Base-by-base conservation (phyloP, 2,329 filamentous ascomycete genomes). In the Pestalotiopsis sp. region DNA sequence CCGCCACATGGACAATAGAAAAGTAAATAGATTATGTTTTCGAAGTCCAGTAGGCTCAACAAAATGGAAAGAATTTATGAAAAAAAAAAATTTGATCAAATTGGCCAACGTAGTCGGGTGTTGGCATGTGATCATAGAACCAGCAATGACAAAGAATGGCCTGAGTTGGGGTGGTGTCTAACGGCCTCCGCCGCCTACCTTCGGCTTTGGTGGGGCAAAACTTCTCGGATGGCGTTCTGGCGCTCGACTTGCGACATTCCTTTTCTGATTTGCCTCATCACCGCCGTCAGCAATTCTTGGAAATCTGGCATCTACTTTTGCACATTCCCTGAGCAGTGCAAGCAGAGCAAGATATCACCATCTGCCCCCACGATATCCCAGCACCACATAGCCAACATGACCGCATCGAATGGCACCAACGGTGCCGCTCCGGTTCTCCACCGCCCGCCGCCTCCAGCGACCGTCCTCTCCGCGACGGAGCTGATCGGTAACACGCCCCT, bases 401-500 rank as follows among this genome's bases (percentile, higher is more conserved):
- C 70, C 17, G 61, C 69, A 27, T 68, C 68, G 7, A 69, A 70
- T 63, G 72, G 71, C 70, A 72, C 72, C 66, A 69, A 72, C 36
- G 71, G 75, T 71, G 71, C 69, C 69, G n/a, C 64, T 52, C 38
- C 61, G 38, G 59, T 76, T 31, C 75, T 76, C 52, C 74, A 76
- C 66, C 73, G 69, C 38, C 76, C 73, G 25, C 75, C 76, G 13
- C 75, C 70, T 41, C 71, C 77, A 49, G 74, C 74, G 13, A 78
- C 78, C 41, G 84, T 84, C 63, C 76, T 89, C 76, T 91, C 90
- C 68, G 92, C 95, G 72, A 92, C 91, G 60, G 91, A 97, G 82
- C 90, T 98, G 73, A 98, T 99, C 75, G 95, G 95, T 77, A 95
- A 97, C 82, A 97, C 95, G 56, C 96, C 96, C n/a, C 90, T 99